Conservation (phyloP, 257 asterid genomes). For the Catharanthus roseus region DNA sequence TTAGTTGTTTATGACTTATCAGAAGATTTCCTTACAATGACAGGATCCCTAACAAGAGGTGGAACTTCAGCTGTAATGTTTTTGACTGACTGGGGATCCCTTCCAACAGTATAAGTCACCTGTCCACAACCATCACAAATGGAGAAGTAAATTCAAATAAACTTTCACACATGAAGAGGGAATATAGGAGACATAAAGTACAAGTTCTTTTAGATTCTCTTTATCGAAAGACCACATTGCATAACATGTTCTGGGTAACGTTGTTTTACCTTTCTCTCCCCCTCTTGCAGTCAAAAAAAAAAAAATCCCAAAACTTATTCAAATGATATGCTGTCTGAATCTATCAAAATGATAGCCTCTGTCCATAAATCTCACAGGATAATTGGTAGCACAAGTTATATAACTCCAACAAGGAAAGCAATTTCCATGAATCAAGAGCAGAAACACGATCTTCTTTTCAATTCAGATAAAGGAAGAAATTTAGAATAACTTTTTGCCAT, state of each 20-base stretch:
- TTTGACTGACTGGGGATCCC: slow-evolving; percentile 69
- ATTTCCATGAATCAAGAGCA: not conserved
- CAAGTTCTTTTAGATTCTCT: not conserved
- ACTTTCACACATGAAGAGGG: not conserved
- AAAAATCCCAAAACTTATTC: not conserved
- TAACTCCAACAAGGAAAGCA: not conserved
- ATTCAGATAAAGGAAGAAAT: not conserved
- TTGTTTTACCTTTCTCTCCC: not conserved
- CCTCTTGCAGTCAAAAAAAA: not conserved
- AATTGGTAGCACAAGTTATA: not conserved
- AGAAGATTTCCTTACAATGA: slow-evolving; percentile 55
- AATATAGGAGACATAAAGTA: no score
- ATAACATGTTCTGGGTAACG: not conserved
- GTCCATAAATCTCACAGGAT: not conserved
- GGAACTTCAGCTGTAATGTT: slow-evolving; percentile 69
- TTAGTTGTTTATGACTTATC: not conserved
- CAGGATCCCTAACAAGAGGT: slow-evolving; percentile 72
- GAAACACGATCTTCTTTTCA: not conserved
- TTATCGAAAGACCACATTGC: not conserved
- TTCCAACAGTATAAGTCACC: slow-evolving; percentile 91
- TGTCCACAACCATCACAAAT: slow-evolving; percentile 23
- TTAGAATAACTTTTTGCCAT: not conserved
- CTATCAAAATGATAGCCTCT: not conserved
- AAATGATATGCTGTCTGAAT: not conserved
- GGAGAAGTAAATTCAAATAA: not conserved